Evolutionary conservation across 2,329 filamentous ascomycete species (phyloP).

Genomic region (Trichoderma sp.): DNA sequence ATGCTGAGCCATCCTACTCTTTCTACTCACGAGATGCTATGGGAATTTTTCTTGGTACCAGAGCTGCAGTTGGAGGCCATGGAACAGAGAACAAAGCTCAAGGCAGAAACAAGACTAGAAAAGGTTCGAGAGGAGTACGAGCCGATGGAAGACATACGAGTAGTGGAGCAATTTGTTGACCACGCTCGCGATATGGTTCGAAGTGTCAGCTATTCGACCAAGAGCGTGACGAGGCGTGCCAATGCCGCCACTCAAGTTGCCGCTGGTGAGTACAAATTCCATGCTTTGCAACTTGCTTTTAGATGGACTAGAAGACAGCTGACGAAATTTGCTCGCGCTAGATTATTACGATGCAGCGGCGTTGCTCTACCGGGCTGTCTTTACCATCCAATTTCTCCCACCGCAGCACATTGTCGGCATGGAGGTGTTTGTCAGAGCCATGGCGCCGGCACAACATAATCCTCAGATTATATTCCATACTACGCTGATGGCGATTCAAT

Average conservation of each 20-base stretch:
- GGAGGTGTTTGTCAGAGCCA: slow-evolving; percentile 69
- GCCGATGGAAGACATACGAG: slow-evolving; percentile 78
- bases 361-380: slow-evolving; percentile 56
- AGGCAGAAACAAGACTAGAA: slow-evolving; percentile 80
- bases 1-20: slow-evolving; percentile 90
- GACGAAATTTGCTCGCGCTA: slow-evolving; percentile 33
- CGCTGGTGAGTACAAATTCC: slow-evolving; percentile 52
- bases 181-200: slow-evolving; percentile 90
- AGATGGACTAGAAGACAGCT: not conserved
- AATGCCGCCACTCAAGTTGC: slow-evolving; percentile 71
- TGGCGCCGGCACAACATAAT: slow-evolving; percentile 70
- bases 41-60: slow-evolving; percentile 98
- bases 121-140: slow-evolving; percentile 87
- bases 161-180: slow-evolving; percentile 91
- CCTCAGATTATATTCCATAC: slow-evolving; percentile 76
- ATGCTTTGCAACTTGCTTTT: too few species aligned
- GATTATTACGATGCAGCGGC: slow-evolving; percentile 71
- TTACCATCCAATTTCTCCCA: slow-evolving; percentile 69
- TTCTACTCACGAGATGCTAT: slow-evolving; percentile 92
- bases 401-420: slow-evolving; percentile 69
- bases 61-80: slow-evolving; percentile 91
- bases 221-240: slow-evolving; percentile 77
- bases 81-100: slow-evolving; percentile 82
- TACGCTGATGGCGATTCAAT: slow-evolving; percentile 77
- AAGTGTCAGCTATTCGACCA: slow-evolving; percentile 79